Percentiles rank a stretch among this genome's conserved stretches.
phyloP scores from a whole-genome alignment of 257 asterid species.

The Solanum raphanifolium region DNA sequence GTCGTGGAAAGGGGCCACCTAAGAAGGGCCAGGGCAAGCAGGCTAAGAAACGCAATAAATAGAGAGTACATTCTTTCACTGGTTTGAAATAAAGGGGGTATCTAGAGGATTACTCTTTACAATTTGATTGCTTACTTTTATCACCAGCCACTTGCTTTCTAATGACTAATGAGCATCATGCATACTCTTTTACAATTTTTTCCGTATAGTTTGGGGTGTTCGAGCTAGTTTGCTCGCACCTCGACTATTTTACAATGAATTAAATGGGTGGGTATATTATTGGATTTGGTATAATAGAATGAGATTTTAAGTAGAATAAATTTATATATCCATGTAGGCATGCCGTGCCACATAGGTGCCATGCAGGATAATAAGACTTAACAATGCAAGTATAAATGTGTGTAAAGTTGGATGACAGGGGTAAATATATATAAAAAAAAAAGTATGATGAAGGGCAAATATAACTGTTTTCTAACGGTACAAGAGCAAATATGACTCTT shows the following conservation, averaged over 20 bases:
- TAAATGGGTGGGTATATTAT: not conserved
- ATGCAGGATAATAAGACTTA: no score
- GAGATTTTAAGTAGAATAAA: not conserved
- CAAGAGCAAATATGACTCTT: no score
- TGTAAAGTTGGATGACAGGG: no score
- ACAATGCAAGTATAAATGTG: no score
- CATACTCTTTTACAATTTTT: not conserved
- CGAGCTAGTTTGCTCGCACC: no score
- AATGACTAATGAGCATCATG: not conserved
- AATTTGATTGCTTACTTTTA: not conserved
- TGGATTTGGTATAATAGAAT: not conserved
- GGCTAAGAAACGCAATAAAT: conserved; percentile 56
- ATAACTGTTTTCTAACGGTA: accelerated
- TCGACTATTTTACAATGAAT: not conserved
- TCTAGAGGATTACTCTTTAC: not conserved
- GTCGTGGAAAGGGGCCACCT: conserved; percentile 88
- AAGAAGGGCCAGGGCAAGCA: conserved; percentile 92
- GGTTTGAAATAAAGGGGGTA: not conserved
- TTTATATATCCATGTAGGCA: not conserved
- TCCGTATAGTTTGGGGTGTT: no score
- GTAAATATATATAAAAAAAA: no score
- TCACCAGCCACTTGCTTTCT: not conserved
- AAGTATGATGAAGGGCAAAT: no score
- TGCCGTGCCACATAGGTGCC: no score
- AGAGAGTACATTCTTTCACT: not conserved